Evolutionary conservation across 345 rosid genomes (phyloP), one percentile per base, ranked within the genome.

Genomic region (Trapa bicornis): DNA sequence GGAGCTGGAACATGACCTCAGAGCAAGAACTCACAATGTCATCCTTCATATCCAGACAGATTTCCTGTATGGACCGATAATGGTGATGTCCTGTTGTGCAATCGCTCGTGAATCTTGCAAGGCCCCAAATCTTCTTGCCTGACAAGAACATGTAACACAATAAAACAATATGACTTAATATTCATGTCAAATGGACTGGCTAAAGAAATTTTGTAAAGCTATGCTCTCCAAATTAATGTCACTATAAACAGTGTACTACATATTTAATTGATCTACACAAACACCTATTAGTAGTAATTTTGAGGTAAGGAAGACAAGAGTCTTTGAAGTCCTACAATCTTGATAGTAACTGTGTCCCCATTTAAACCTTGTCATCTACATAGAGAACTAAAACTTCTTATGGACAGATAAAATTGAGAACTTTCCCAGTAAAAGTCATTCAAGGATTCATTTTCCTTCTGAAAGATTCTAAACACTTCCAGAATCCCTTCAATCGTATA

Each of bases 41-140:
- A 67, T 80, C 85, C 78, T 83, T 89, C 77, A 77, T 74, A 73
- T 94, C 96, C 1, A 79, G 80, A 77, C 78, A 79, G 22, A 89
- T 83, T 76, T 86, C 96, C 33, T 91, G 71, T 35, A 83, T 82
- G 78, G 87, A 85, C 74, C 76, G 81, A 69, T 82, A 76, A 63
- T 58, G 37, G 10, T 32, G 62, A 0, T 85, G 82, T 66, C 89
- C 86, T 56, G 84, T 78, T 45, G 97, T 77, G 75, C 99, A 94
- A 71, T 94, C 97, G 65, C 87, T 86, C 16, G 97, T 82, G 61
- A 94, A 91, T 72, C 91, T 86, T 10, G 95, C 84, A 66, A 94
- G 78, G 12, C 89, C 96, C 95, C 96, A 91, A 73, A 87, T 78
- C 81, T 75, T 91, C 78, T 88, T 83, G 70, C 87, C 99, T 94